Percentiles rank a stretch among this genome's conserved stretches.
phyloP scores from a whole-genome alignment of 176 grass and related monocot species.

The Musa troglodytarum region DNA sequence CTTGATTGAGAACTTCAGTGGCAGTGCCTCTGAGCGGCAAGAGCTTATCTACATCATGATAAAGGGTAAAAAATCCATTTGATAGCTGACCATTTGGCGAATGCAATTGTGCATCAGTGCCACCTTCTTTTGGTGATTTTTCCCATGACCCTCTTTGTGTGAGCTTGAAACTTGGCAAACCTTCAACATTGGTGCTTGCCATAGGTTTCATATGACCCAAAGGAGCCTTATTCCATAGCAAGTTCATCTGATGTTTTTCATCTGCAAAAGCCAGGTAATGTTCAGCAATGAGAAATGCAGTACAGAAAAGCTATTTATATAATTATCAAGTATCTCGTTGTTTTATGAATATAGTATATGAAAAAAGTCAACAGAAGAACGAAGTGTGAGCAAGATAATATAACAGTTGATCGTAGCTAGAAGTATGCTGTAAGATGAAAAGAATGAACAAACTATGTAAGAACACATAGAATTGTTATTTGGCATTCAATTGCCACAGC shows the following conservation, averaged over 20 bases:
- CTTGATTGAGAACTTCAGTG: conserved; percentile 22
- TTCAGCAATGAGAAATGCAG: background rate
- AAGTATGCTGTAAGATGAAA: background rate
- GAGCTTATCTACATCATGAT: conserved; percentile 20
- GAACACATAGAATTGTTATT: too few species aligned
- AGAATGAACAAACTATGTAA: background rate
- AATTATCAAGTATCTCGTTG: background rate
- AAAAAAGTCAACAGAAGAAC: background rate
- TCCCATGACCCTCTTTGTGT: conserved; percentile 33
- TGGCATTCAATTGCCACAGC: too few species aligned
- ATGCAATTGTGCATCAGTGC: conserved; percentile 35
- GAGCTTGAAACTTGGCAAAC: conserved; percentile 49
- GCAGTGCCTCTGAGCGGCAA: conserved; percentile 12
- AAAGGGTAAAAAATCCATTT: conserved; percentile 6
- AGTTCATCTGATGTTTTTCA: conserved; percentile 50
- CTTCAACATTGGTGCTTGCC: conserved; percentile 50
- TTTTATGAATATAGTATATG: background rate
- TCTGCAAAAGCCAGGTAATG: conserved; percentile 37
- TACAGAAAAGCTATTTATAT: conserved; percentile 4
- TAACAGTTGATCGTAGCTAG: background rate
- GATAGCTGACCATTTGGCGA: conserved; percentile 8
- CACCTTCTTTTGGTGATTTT: conserved; percentile 40
- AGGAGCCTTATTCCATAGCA: conserved; percentile 52
- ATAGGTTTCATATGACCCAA: conserved; percentile 47
- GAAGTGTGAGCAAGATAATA: background rate